phyloP scores from a whole-genome alignment of 768 basidiomycete genomes.

The Hortiboletus flavorubellus region DNA sequence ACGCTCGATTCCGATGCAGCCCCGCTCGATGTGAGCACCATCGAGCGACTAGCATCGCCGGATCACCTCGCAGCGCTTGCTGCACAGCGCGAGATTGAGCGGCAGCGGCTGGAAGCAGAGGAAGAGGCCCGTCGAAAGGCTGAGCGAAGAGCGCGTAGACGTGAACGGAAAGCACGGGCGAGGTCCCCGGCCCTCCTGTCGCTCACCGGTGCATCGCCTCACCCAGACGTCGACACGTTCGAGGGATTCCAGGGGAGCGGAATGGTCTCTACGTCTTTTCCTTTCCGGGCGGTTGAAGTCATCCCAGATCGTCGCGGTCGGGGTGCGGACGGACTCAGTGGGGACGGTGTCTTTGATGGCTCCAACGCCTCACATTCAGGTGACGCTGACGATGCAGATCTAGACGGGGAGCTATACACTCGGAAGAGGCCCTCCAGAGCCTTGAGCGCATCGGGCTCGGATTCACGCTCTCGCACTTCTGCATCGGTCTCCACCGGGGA shows the following conservation, averaged over 20 bases:
- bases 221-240: constrained; percentile 39
- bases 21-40: constrained; percentile 54
- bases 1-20: constrained; percentile 73
- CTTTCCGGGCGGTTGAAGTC: neutral
- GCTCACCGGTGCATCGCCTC: constrained; percentile 28
- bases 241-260: constrained; percentile 66
- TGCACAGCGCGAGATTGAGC: constrained; percentile 30
- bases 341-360: neutral
- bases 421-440: constrained; percentile 32
- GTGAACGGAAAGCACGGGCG: constrained; percentile 45
- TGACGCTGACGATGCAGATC: constrained; percentile 52
- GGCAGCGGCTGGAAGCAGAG: constrained; percentile 31
- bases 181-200: constrained; percentile 31
- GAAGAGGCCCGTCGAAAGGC: constrained; percentile 44
- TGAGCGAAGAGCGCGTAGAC: constrained; percentile 43
- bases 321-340: constrained; percentile 10
- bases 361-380: constrained; percentile 20
- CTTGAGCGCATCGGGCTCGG: constrained; percentile 44
- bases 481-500: constrained; percentile 39
- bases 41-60: constrained; percentile 48
- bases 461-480: constrained; percentile 62
- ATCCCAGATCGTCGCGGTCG: neutral
- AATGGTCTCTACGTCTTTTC: neutral
- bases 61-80: constrained; percentile 30
- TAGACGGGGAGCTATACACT: constrained; percentile 56